phyloP scores from a whole-genome alignment of 2,329 filamentous ascomycete species.

The Furcasterigmium sp. region DNA sequence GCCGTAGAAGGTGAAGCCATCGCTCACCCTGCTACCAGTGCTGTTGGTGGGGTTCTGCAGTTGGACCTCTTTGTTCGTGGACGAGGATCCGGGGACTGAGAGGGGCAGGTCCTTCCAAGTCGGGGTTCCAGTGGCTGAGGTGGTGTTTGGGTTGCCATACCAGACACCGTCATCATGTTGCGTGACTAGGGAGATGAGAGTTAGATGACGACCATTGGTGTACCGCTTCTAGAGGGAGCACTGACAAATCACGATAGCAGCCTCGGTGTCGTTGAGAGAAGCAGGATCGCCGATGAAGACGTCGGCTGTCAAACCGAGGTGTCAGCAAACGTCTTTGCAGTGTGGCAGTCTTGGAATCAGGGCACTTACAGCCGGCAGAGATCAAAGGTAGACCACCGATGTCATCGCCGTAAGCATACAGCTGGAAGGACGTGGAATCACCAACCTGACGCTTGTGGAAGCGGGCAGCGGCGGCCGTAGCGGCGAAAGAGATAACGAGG shows the following conservation, averaged over 20 bases:
- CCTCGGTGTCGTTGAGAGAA: slow-evolving; percentile 5
- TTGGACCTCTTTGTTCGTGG: slow-evolving; percentile 13
- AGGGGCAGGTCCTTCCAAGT: slow-evolving; percentile 18
- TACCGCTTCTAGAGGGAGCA: not conserved
- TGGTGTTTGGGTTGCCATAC: slow-evolving; percentile 13
- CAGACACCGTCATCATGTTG: slow-evolving; percentile 9
- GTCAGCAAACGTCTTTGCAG: not conserved
- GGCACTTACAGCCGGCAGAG: slow-evolving; percentile 15
- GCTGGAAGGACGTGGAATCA: slow-evolving; percentile 13
- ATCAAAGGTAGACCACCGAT: slow-evolving; percentile 18
- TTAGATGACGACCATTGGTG: not conserved
- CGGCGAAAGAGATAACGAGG: slow-evolving; percentile 7
- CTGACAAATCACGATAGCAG: slow-evolving; percentile 6
- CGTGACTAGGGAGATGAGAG: slow-evolving; percentile 7
- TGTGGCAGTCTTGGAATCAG: not conserved
- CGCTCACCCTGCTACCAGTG: slow-evolving; percentile 6
- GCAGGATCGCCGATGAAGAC: slow-evolving; percentile 7
- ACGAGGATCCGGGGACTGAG: slow-evolving; percentile 13
- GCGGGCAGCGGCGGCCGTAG: slow-evolving; percentile 4
- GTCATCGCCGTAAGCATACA: slow-evolving; percentile 19
- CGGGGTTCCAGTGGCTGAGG: slow-evolving; percentile 7
- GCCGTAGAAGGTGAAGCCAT: slow-evolving; percentile 20
- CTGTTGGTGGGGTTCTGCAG: slow-evolving; percentile 11
- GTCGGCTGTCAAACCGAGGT: not conserved
- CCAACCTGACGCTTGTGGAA: slow-evolving; percentile 7